Base-by-base conservation (phyloP, 2,329 filamentous ascomycete genomes). In the Fusarium sp. region DNA sequence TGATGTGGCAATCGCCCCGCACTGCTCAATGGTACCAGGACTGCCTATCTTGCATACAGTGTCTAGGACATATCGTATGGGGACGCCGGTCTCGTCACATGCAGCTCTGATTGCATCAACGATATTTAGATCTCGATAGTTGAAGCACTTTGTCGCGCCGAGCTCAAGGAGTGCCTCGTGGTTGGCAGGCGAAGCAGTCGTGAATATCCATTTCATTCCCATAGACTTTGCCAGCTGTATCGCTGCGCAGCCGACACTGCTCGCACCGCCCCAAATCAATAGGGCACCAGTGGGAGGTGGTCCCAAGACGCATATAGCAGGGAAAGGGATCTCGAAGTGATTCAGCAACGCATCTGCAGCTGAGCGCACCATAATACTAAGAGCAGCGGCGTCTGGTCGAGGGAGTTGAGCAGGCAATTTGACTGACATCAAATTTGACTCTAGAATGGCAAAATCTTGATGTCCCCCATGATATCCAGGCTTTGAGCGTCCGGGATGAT, bases 201-300 rank as follows among this genome's bases (percentile, higher is more conserved):
- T 29, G 35, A 55, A 27, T n/a, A 55, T 31, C 19, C 23, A 19
- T n/a, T 55, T 39, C 18, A 55, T 15, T 31, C 51, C 23, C 33
- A 55, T 41, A 9, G 51, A 35, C 25, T 55, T 55, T 12, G 51
- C 35, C 1, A 55, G 37, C 21, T 55, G 51, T n/a, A 55, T 55
- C 2, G 51, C 51, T 1, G 33, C 33, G 3, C 19, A 10, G 2
- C 51, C 51, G 0, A 55, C 37, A 15, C 35, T 55, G 4, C 33
- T 41, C 0, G 51, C 37, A 25, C 51, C 51, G 14, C 51, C 51
- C 51, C 51, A 41, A 23, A 55, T 6, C 10, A 55, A 9, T 1
- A 55, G 16, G 3, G 12, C 35, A 3, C 25, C 21, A 9, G 1
- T 18, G 2, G 51, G 25, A 5, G 25, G 3, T 7, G 51, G 23